phyloP scores from a whole-genome alignment of 148 eudicot species.

The Dysphania ambrosioides region DNA sequence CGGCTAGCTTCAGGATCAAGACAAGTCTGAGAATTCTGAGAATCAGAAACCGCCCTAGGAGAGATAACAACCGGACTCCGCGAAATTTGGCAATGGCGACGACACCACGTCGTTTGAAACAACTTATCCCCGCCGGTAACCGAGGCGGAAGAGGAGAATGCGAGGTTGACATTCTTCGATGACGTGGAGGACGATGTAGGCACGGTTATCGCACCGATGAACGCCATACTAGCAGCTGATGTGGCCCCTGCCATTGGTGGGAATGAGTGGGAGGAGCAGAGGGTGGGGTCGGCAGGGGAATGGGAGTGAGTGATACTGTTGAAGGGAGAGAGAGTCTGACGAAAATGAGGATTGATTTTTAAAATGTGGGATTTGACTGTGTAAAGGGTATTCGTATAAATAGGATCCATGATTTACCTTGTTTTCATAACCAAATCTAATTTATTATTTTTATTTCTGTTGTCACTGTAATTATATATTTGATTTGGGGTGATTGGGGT shows the following conservation, averaged over 20 bases:
- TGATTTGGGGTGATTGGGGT: too few relatives aligned
- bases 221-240: conserved; percentile 34
- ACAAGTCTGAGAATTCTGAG: conserved; percentile 90
- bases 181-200: conserved; percentile 19
- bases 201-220: conserved; percentile 38
- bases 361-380: too few relatives aligned
- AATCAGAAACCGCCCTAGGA: conserved; percentile 87
- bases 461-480: too few relatives aligned
- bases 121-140: conserved; percentile 51
- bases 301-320: too few relatives aligned
- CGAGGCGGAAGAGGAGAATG: conserved; percentile 43
- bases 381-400: too few relatives aligned
- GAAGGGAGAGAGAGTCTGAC: too few relatives aligned
- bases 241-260: conserved; percentile 24
- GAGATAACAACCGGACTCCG: conserved; percentile 46
- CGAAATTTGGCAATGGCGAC: conserved; percentile 17
- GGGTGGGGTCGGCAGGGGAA: too few relatives aligned
- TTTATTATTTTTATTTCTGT: too few relatives aligned
- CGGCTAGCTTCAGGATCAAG: conserved; percentile 97
- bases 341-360: too few relatives aligned
- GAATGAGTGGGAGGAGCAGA: background rate
- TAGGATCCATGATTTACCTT: too few relatives aligned
- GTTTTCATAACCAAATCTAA: too few relatives aligned
- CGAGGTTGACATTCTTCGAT: conserved; percentile 12
- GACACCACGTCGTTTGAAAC: conserved; percentile 19